Base-by-base conservation (phyloP, 176 grass and related monocot species). In the Ampelocalamus luodianensis region DNA sequence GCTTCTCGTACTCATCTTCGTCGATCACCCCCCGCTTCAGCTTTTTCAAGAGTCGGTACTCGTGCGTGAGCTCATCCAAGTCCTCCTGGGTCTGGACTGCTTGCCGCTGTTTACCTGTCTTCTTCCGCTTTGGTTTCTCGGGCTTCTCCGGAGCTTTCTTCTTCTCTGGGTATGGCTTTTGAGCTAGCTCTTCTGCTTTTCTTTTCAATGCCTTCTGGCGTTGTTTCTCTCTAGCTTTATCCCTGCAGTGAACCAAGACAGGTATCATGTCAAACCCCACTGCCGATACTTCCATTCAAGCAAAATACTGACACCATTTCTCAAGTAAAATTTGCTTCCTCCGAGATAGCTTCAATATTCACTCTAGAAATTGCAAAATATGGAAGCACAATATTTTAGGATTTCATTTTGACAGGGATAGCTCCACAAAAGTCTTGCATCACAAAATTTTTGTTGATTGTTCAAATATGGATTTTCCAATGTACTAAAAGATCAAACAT, bases 31-130 rank as follows among this genome's bases (percentile, higher is more conserved):
- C 90, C 9, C 89, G 84, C 77, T 99, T 99, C 22, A 99, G 89
- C 73, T 92, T 99, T 73, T 96, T 99, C 68, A 99, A 42, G 36
- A 99, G 88, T 0, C 91, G 80, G 73, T 99, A 99, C 61, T 99
- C 96, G 0, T 91, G 86, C 2, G 88, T 58, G 56, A 99, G 79
- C 84, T 99, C 96, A 60, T 99, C 96, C 13, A 90, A 79, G 71
- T 98, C 96, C 74, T 96, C 96, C 85, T 99, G 94, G 72, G 83
- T 99, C 82, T 94, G 96, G 74, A 91, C 82, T 27, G 93, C 59
- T 0, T 75, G 88, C 4, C 93, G 91, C 84, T 96, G 93, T 27
- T 84, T 94, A 20, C 93, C 91, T 10, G 93, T 99, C 78, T 96
- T 93, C 84, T 99, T 99, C 71, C 90, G 82, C 54, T 83, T 96